phyloP scores from a whole-genome alignment of 768 basidiomycete species.

The Amylocystis lapponica region DNA sequence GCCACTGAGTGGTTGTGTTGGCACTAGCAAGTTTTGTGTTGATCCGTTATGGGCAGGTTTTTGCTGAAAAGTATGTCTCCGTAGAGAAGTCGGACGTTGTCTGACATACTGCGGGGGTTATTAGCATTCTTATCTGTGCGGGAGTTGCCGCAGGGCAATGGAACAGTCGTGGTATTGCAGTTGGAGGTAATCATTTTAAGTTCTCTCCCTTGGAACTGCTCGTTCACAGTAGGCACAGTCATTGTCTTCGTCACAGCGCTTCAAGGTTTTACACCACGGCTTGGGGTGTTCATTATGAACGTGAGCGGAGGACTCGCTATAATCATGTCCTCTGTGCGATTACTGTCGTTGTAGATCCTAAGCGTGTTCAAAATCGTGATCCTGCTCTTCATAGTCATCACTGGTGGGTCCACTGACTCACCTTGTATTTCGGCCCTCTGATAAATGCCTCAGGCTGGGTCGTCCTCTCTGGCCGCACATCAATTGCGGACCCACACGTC shows the following conservation, averaged over 20 bases:
- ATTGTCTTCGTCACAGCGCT: slow-evolving; percentile 45
- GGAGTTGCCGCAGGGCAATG: slow-evolving; percentile 30
- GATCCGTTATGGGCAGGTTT: too few relatives aligned
- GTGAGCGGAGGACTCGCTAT: too few relatives aligned
- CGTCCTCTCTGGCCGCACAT: slow-evolving; percentile 52
- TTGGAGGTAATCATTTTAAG: too few relatives aligned
- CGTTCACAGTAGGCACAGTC: too few relatives aligned
- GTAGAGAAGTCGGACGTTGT: too few relatives aligned
- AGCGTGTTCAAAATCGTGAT: slow-evolving; percentile 26
- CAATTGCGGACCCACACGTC: slow-evolving; percentile 47
- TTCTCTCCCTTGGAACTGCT: too few relatives aligned
- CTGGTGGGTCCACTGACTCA: slow-evolving; percentile 25
- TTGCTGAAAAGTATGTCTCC: slow-evolving; percentile 22
- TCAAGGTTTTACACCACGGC: slow-evolving; percentile 45
- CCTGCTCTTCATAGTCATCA: slow-evolving; percentile 21
- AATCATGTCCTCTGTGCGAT: too few relatives aligned
- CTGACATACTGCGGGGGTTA: too few relatives aligned
- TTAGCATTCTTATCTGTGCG: slow-evolving; percentile 40
- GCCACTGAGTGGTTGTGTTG: slow-evolving; percentile 3
- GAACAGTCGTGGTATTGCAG: slow-evolving; percentile 52
- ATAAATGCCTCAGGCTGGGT: slow-evolving; percentile 57
- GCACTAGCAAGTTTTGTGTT: neutral
- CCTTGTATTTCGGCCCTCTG: too few relatives aligned
- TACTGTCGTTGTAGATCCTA: slow-evolving; percentile 36
- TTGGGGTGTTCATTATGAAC: slow-evolving; percentile 52